Conservation (phyloP, 1,284 basidiomycete species). For the Malassezia equina region DNA sequence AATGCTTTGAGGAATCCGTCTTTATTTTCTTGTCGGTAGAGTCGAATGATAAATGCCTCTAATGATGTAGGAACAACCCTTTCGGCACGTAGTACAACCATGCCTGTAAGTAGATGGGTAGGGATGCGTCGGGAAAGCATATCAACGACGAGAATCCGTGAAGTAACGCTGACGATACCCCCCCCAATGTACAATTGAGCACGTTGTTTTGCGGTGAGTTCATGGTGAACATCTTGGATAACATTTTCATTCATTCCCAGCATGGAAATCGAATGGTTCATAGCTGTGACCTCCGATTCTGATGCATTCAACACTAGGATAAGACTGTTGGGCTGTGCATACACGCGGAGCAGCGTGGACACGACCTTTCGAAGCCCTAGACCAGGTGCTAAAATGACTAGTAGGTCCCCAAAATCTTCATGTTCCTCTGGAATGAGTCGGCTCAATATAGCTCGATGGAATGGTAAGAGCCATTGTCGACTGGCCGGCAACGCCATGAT, state of each 20-base stretch:
- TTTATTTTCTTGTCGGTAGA: slow-evolving; percentile 24
- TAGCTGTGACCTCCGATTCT: slow-evolving; percentile 74
- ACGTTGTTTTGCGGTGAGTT: slow-evolving; percentile 64
- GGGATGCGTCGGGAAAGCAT: slow-evolving; percentile 79
- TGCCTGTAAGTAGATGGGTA: slow-evolving; percentile 71
- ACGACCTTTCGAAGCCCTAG: slow-evolving; percentile 40
- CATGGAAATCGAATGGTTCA: slow-evolving; percentile 82
- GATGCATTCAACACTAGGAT: slow-evolving; percentile 72
- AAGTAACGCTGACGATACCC: slow-evolving; percentile 78
- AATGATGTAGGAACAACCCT: slow-evolving; percentile 57
- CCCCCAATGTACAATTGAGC: slow-evolving; percentile 36
- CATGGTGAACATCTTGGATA: slow-evolving; percentile 70
- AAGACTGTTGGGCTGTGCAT: slow-evolving; percentile 74
- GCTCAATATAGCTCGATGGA: slow-evolving; percentile 34
- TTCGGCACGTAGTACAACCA: slow-evolving; percentile 90
- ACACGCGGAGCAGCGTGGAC: slow-evolving; percentile 57
- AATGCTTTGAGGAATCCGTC: slow-evolving; percentile 91
- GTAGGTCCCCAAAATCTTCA: slow-evolving; percentile 52
- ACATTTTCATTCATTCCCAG: slow-evolving; percentile 82
- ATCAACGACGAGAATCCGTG: slow-evolving; percentile 85
- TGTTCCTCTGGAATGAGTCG: slow-evolving; percentile 36
- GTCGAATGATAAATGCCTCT: slow-evolving; percentile 41
- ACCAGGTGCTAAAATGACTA: slow-evolving; percentile 37
- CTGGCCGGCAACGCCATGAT: slow-evolving; percentile 9
- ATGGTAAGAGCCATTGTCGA: slow-evolving; percentile 30